Evolutionary conservation across 2,329 filamentous ascomycete genomes (phyloP).

Genomic region (Beauveria varroae): DNA sequence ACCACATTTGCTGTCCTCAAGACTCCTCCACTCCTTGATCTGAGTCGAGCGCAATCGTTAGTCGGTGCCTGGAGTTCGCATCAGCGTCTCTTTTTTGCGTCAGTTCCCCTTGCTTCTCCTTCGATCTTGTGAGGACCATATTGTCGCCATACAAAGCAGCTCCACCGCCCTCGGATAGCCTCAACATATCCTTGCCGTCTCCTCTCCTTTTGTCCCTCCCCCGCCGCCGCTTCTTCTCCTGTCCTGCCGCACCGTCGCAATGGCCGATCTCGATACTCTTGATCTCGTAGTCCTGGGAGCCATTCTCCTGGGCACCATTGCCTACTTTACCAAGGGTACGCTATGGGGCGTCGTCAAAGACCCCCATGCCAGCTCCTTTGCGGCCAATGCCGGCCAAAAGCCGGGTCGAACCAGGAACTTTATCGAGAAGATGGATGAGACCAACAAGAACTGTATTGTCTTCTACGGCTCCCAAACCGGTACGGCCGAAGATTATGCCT

Average conservation of each 20-base stretch:
- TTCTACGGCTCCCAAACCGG: slow-evolving; percentile 99
- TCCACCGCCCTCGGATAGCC: slow-evolving; percentile 1
- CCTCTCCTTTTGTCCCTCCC: not conserved
- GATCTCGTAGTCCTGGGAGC: slow-evolving; percentile 85
- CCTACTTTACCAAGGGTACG: slow-evolving; percentile 96
- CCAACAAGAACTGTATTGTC: slow-evolving; percentile 92
- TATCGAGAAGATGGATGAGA: slow-evolving; percentile 91
- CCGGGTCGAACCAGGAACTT: slow-evolving; percentile 85
- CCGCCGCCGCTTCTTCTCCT: not conserved
- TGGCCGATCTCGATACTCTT: slow-evolving; percentile 95
- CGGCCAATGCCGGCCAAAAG: slow-evolving; percentile 63
- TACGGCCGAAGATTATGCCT: slow-evolving; percentile 97
- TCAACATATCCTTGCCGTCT: not conserved
- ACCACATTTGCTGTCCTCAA: not conserved
- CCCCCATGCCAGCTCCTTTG: slow-evolving; percentile 72
- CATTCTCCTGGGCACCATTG: slow-evolving; percentile 78
- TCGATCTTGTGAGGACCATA: not conserved
- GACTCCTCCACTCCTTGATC: not conserved
- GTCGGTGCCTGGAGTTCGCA: not conserved
- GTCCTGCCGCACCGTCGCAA: slow-evolving; percentile 34
- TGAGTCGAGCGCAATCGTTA: not conserved
- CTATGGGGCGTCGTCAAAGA: slow-evolving; percentile 87
- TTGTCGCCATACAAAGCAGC: not conserved
- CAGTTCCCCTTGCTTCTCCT: not conserved
- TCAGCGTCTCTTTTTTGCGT: not conserved